A percentile compares a stretch with the other conserved stretches of the same genome.
These are phyloP conservation scores for Plectosphaerella cucumerina DNA, from an alignment of 2,329 filamentous ascomycete species.

Conservation along the genomic window DNA sequence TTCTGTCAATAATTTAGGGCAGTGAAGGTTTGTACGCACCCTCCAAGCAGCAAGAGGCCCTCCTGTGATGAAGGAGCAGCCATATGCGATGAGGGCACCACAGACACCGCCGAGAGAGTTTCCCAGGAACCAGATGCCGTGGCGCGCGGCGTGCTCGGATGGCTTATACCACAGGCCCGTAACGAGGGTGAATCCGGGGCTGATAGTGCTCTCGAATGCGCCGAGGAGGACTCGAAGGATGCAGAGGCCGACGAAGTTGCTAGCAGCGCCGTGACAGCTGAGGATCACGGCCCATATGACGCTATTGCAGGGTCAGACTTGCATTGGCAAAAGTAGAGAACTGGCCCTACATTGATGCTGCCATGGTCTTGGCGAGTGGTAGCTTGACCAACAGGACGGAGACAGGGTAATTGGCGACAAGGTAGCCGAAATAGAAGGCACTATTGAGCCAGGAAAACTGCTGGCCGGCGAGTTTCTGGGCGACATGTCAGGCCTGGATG, in stretches of 20 bases:
- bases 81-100: conserved; percentile 27
- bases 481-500: not conserved
- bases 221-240: conserved; percentile 31
- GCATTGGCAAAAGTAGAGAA: not conserved
- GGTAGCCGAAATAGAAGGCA: conserved; percentile 27
- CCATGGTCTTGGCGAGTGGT: conserved; percentile 21
- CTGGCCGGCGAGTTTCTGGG: conserved; percentile 12
- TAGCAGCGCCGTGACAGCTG: conserved; percentile 25
- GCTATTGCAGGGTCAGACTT: conserved; percentile 15
- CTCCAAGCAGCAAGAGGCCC: conserved; percentile 21
- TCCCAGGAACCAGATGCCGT: conserved; percentile 25
- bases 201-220: conserved; percentile 27
- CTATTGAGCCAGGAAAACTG: conserved; percentile 24
- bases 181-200: conserved; percentile 29
- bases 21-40: not conserved
- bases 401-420: conserved; percentile 24
- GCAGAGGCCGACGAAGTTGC: conserved; percentile 24
- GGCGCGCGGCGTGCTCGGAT: conserved; percentile 29
- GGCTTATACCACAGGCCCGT: conserved; percentile 34
- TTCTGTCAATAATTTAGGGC: too few relatives aligned
- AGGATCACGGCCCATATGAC: conserved; percentile 26
- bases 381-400: conserved; percentile 22
- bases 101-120: conserved; percentile 29
- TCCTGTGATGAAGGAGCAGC: conserved; percentile 23
- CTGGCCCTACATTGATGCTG: not conserved